Percentiles rank a stretch among this genome's conserved stretches.
These are phyloP conservation scores for Ophiostoma fasciatum DNA, from an alignment of 2,329 filamentous ascomycete species.

Conservation along the genomic window DNA sequence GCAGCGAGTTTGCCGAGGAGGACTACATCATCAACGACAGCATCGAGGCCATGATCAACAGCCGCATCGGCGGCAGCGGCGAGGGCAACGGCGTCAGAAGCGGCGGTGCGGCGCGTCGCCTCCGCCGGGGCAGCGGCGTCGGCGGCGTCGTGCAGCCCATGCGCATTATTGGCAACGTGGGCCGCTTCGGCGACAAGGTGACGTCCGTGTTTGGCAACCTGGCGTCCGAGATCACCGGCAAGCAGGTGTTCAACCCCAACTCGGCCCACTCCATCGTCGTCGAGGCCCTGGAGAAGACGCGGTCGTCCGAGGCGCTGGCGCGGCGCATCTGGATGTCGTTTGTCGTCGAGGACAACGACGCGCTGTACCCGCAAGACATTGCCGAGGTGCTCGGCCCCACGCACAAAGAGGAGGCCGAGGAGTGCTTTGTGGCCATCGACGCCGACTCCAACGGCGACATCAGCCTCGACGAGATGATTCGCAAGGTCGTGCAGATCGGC, in stretches of 20 bases:
- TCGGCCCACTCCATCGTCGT: constrained; percentile 81
- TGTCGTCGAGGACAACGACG: constrained; percentile 75
- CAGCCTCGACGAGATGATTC: constrained; percentile 86
- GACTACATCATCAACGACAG: constrained; percentile 85
- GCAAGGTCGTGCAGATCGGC: constrained; percentile 71
- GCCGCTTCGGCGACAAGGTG: constrained; percentile 80
- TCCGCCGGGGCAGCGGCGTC: no score
- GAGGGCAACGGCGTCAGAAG: constrained; percentile 4
- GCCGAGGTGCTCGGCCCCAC: constrained; percentile 70
- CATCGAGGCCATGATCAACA: constrained; percentile 47
- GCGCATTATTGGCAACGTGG: constrained; percentile 58
- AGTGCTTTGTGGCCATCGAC: constrained; percentile 70
- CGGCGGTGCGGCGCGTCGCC: no score
- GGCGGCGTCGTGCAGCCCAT: no score
- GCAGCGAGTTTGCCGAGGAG: constrained; percentile 76
- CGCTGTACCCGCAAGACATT: constrained; percentile 67
- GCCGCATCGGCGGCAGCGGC: constrained; percentile 15
- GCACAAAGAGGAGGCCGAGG: constrained; percentile 64
- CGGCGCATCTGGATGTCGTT: constrained; percentile 97
- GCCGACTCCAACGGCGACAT: constrained; percentile 86
- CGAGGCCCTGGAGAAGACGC: constrained; percentile 72
- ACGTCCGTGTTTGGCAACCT: constrained; percentile 88
- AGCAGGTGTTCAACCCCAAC: constrained; percentile 86
- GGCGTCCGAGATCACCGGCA: constrained; percentile 87
- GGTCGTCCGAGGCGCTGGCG: constrained; percentile 81